phyloP scores from a whole-genome alignment of 148 eudicot genomes.

The Vaccinium darrowii region DNA sequence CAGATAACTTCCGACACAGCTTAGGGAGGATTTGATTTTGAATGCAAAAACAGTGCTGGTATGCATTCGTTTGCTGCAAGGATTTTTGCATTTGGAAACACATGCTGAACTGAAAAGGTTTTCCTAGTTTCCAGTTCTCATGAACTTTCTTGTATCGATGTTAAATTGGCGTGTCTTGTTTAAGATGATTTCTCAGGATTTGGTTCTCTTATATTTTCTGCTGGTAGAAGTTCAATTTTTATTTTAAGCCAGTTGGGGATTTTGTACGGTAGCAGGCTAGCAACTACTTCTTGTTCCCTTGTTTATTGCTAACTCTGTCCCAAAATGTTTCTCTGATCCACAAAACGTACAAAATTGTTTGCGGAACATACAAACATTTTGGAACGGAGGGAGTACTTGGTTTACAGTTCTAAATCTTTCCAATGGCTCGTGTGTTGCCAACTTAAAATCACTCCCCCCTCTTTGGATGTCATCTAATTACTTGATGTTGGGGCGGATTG shows the following conservation, averaged over 20 bases:
- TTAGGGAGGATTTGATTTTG: slow-evolving; percentile 1
- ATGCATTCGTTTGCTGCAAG: not conserved
- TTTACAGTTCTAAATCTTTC: not conserved
- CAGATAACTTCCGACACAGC: not conserved
- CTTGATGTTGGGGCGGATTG: not conserved
- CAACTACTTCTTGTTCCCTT: not conserved
- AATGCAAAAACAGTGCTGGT: not conserved
- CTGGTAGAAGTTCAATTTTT: not conserved
- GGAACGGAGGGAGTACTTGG: too few relatives aligned
- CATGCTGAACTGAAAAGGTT: not conserved
- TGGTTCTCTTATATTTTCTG: not conserved
- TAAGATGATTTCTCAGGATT: not conserved
- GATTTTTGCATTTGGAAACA: not conserved
- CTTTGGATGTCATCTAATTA: not conserved
- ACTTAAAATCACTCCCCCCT: not conserved
- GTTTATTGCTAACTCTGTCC: too few relatives aligned
- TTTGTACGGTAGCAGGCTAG: not conserved
- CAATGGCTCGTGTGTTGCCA: too few relatives aligned
- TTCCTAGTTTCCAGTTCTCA: not conserved
- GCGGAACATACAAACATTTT: too few relatives aligned
- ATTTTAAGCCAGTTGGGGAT: not conserved
- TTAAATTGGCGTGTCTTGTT: not conserved
- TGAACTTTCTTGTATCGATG: not conserved
- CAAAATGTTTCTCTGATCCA: too few relatives aligned
- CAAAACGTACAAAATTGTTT: too few relatives aligned